phyloP scores from a whole-genome alignment of 176 grass and related monocot species.

The Oryza meridionalis region DNA sequence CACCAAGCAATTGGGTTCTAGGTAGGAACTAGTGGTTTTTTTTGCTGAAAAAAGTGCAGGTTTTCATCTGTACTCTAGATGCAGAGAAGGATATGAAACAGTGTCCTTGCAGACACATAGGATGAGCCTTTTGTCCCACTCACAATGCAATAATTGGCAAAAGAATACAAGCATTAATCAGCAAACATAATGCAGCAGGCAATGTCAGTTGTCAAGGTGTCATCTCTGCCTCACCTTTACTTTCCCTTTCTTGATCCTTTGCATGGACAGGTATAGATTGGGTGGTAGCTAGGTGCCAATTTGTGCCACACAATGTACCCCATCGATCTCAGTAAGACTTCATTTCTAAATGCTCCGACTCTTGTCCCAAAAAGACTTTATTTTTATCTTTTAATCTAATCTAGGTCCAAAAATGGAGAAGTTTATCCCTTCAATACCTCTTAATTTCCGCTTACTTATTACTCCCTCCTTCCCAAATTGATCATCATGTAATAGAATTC shows the following conservation, averaged over 20 bases:
- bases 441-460: no score
- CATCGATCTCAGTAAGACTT: no score
- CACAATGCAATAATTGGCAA: slow-evolving; percentile 22
- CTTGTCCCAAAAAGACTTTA: no score
- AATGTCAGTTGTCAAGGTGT: slow-evolving; percentile 3
- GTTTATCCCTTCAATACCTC: no score
- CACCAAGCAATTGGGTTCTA: neutral
- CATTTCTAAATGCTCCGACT: no score
- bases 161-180: neutral
- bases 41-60: neutral
- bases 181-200: neutral
- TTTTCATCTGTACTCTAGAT: neutral
- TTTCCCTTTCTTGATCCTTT: neutral
- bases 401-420: no score
- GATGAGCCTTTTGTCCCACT: slow-evolving; percentile 15
- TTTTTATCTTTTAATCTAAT: no score
- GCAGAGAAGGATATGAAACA: neutral
- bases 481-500: no score
- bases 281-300: neutral
- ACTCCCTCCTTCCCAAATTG: no score
- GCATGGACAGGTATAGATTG: neutral
- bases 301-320: slow-evolving; percentile 14
- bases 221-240: slow-evolving; percentile 7
- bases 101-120: neutral
- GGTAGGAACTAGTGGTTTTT: neutral